Conservation (phyloP, 306 rosid genomes). For the Cajanus cajan region DNA sequence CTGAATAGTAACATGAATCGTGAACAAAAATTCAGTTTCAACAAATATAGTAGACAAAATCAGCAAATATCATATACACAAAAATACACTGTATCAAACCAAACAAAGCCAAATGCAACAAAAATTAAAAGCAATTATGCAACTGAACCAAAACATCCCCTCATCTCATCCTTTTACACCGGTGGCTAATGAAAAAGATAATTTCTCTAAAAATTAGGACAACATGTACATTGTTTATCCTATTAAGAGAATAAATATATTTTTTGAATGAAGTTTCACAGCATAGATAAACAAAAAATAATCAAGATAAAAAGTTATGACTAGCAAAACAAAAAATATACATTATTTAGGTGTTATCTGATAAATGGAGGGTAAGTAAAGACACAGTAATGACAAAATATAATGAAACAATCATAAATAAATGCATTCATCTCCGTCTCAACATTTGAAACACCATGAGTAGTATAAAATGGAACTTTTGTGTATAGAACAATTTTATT, state of each 20-base stretch:
- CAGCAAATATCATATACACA: background rate
- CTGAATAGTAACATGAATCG: slow-evolving; percentile 43
- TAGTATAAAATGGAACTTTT: background rate
- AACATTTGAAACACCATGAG: background rate
- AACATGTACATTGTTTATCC: background rate
- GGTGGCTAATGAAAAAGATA: background rate
- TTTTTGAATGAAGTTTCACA: background rate
- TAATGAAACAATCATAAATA: background rate
- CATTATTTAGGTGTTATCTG: background rate
- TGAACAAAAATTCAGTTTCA: slow-evolving; percentile 21
- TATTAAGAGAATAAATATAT: background rate
- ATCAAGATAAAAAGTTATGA: background rate
- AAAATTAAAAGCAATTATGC: background rate
- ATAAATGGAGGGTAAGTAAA: background rate
- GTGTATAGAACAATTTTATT: background rate
- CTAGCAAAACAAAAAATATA: background rate
- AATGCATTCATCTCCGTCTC: background rate
- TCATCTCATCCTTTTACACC: background rate
- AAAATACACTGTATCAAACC: slow-evolving; percentile 3
- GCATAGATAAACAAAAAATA: background rate
- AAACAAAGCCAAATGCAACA: background rate
- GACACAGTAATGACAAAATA: background rate
- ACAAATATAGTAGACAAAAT: background rate
- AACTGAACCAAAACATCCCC: slow-evolving; percentile 11
- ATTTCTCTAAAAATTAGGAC: slow-evolving; percentile 14